These are phyloP conservation scores for Telopea speciosissima DNA, from an alignment of 177 flowering plant species.

Conservation along the genomic window DNA sequence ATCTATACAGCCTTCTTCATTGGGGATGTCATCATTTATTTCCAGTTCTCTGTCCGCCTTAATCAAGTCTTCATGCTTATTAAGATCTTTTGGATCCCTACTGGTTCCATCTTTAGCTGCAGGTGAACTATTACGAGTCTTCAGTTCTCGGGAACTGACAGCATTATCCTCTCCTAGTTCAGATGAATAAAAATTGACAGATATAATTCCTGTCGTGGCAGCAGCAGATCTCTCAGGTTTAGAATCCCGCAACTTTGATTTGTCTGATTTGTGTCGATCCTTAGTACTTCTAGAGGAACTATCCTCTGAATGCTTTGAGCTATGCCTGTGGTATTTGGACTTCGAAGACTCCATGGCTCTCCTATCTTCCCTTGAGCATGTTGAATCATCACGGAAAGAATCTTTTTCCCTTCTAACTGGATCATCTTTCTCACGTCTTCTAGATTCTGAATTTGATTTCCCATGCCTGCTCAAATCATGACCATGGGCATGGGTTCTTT, in stretches of 20 bases:
- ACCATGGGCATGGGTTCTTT: constrained; percentile 1
- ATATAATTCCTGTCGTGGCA: neutral
- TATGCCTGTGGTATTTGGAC: constrained; percentile 11
- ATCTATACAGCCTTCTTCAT: constrained; percentile 1
- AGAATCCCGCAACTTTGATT: neutral
- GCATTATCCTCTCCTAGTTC: neutral
- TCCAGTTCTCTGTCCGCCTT: neutral
- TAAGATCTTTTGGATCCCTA: constrained; percentile 3
- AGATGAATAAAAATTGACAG: constrained; percentile 1
- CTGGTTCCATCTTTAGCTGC: constrained; percentile 5
- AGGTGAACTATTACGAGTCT: constrained; percentile 2
- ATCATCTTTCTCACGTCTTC: constrained; percentile 13
- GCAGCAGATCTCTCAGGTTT: neutral
- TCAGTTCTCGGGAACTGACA: constrained; percentile 6
- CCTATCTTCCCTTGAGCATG: constrained; percentile 13
- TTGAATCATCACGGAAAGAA: constrained; percentile 6
- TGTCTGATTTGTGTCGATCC: constrained; percentile 4
- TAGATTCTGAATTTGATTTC: constrained; percentile 10
- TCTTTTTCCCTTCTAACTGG: neutral
- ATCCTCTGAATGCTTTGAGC: constrained; percentile 12
- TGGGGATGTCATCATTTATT: constrained; percentile 1
- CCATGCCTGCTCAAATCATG: constrained; percentile 10
- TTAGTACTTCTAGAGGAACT: neutral
- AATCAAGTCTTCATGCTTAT: neutral
- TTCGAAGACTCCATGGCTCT: constrained; percentile 7